Conservation (phyloP, 805 yeast species). For the Suhomyces pyralidae region DNA sequence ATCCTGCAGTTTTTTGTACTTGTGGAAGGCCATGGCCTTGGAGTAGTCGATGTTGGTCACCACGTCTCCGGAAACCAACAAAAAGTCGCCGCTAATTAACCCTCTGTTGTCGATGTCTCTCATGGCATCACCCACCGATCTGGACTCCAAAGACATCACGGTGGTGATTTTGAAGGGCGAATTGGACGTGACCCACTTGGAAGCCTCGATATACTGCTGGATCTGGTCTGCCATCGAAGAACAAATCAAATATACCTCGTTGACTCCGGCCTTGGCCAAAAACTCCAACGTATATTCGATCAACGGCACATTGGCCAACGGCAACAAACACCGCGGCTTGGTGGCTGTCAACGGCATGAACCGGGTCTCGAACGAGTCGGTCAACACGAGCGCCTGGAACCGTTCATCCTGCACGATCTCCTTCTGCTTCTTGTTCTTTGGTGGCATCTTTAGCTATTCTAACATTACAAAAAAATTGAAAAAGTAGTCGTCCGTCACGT, state of each 20-base stretch:
- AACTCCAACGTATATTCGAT: slow-evolving; percentile 94
- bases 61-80: slow-evolving; percentile 90
- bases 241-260: slow-evolving; percentile 87
- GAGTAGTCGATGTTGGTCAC: slow-evolving; percentile 86
- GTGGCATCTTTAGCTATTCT: slow-evolving; percentile 33
- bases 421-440: slow-evolving; percentile 50
- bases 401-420: slow-evolving; percentile 66
- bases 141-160: slow-evolving; percentile 77
- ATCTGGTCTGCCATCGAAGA: slow-evolving; percentile 88
- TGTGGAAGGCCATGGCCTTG: slow-evolving; percentile 70
- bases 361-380: slow-evolving; percentile 89
- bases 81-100: slow-evolving; percentile 82
- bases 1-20: slow-evolving; percentile 66
- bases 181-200: slow-evolving; percentile 65
- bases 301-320: slow-evolving; percentile 89
- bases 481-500: neutral
- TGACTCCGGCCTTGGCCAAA: slow-evolving; percentile 83
- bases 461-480: neutral
- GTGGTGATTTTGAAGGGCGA: slow-evolving; percentile 82
- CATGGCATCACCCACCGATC: slow-evolving; percentile 97
- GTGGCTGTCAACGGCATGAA: slow-evolving; percentile 89
- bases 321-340: slow-evolving; percentile 86
- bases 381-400: slow-evolving; percentile 89
- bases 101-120: slow-evolving; percentile 92
- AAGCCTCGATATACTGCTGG: slow-evolving; percentile 70